phyloP scores from a whole-genome alignment of 2,329 filamentous ascomycete genomes.

The Hymenoscyphus repandus region DNA sequence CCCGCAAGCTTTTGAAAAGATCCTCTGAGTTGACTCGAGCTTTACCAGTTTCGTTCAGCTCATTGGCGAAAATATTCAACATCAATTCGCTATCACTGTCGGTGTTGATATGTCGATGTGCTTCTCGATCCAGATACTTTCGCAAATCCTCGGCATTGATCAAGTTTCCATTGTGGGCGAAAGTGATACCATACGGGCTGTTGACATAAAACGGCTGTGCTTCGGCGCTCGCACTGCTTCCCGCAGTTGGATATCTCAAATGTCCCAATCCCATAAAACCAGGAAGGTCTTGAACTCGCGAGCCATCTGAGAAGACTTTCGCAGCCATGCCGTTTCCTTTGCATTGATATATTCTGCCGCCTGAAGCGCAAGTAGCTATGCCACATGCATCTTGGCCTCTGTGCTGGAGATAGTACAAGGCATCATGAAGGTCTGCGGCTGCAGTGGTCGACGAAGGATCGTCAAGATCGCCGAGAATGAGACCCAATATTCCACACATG shows the following conservation, averaged over 20 bases:
- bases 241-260: constrained; percentile 83
- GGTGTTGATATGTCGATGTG: constrained; percentile 55
- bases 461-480: constrained; percentile 53
- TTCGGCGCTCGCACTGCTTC: constrained; percentile 77
- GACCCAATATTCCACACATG: constrained; percentile 60
- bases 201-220: constrained; percentile 94
- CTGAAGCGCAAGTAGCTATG: constrained; percentile 68
- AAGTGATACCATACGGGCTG: constrained; percentile 73
- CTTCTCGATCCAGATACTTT: constrained; percentile 41
- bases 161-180: constrained; percentile 84
- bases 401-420: constrained; percentile 64
- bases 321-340: constrained; percentile 87
- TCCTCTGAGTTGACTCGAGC: constrained; percentile 73
- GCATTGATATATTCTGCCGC: constrained; percentile 79
- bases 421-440: constrained; percentile 63
- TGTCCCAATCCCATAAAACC: constrained; percentile 86
- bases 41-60: constrained; percentile 75
- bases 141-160: constrained; percentile 69
- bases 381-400: constrained; percentile 85
- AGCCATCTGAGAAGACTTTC: constrained; percentile 78
- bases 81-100: constrained; percentile 85
- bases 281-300: constrained; percentile 66
- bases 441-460: constrained; percentile 43
- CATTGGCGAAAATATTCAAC: constrained; percentile 82
- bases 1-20: constrained; percentile 64